Percentiles rank a stretch among this genome's conserved stretches.
These are phyloP conservation scores for Epichloe bromicola DNA, from an alignment of 2,329 filamentous ascomycete species.

Conservation along the genomic window DNA sequence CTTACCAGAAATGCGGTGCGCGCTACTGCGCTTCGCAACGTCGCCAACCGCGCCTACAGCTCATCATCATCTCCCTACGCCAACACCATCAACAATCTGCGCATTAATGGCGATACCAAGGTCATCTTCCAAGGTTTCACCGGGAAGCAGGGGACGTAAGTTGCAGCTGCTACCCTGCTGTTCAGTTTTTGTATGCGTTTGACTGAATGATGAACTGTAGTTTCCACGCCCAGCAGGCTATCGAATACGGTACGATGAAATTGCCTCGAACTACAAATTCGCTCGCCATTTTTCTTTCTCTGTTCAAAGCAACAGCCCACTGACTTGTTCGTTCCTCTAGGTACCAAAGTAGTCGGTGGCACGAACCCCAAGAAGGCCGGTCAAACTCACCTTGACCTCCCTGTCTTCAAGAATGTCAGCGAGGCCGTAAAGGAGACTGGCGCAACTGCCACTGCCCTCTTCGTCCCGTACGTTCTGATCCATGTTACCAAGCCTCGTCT, in stretches of 20 bases:
- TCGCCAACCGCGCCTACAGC: constrained; percentile 46
- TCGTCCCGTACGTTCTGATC: constrained; percentile 62
- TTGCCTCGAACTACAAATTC: constrained; percentile 4
- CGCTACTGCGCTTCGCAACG: constrained; percentile 55
- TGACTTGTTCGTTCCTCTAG: constrained; percentile 30
- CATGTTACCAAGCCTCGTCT: constrained; percentile 4
- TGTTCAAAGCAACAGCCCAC: constrained; percentile 1
- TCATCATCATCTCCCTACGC: constrained; percentile 57
- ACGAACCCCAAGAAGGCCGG: constrained; percentile 99
- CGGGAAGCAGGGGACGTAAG: constrained; percentile 88
- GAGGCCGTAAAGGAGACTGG: constrained; percentile 85
- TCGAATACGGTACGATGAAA: constrained; percentile 74
- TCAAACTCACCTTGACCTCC: constrained; percentile 73
- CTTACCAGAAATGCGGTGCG: constrained; percentile 56
- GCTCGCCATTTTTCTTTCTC: background rate
- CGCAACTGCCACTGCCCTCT: constrained; percentile 85
- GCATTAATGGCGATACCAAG: constrained; percentile 87
- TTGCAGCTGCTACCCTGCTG: constrained; percentile 13
- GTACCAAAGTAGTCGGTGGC: constrained; percentile 93
- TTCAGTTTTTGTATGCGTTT: background rate
- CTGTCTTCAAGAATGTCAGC: constrained; percentile 80
- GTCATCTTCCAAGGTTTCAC: constrained; percentile 97
- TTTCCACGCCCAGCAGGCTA: constrained; percentile 95
- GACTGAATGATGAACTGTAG: constrained; percentile 32
- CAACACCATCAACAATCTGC: constrained; percentile 69